Conservation (phyloP, 148 eudicot species). For the Rhododendron henanense region DNA sequence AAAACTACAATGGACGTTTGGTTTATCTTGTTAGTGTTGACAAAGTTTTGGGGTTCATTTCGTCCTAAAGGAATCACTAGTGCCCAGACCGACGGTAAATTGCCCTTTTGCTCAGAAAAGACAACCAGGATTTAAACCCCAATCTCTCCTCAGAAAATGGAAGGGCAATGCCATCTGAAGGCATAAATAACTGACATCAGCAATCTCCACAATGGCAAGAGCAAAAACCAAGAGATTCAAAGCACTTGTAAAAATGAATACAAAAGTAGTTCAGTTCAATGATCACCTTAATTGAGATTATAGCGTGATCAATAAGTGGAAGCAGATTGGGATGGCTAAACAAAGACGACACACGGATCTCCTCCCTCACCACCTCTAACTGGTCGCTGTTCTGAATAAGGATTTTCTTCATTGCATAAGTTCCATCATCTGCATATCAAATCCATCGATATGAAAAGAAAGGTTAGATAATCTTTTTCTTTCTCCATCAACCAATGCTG, state of each 20-base stretch:
- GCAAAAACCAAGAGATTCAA: not conserved
- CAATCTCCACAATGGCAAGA: not conserved
- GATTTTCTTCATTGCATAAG: conserved; percentile 98
- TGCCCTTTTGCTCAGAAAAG: not conserved
- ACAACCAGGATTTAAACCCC: not conserved
- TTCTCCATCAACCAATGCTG: not conserved
- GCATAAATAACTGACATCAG: not conserved
- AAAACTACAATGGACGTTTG: not conserved
- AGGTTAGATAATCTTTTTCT: not conserved
- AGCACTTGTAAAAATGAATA: not conserved
- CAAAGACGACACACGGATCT: conserved; percentile 88
- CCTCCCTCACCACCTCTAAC: conserved; percentile 89
- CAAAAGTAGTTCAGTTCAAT: not conserved
- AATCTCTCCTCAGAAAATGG: not conserved
- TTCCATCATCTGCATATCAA: conserved; percentile 77
- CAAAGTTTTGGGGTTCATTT: not conserved
- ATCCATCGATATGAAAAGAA: conserved; percentile 8
- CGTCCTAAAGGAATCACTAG: not conserved
- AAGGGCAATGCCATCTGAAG: not conserved
- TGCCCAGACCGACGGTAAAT: not conserved
- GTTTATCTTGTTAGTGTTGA: not conserved
- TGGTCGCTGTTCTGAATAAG: conserved; percentile 86
- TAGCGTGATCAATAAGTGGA: conserved; percentile 95
- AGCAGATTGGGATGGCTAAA: conserved; percentile 91
- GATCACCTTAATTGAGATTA: conserved; percentile 83